Evolutionary conservation across 306 rosid species (phyloP).

Genomic region (Herpetospermum pedunculosum): DNA sequence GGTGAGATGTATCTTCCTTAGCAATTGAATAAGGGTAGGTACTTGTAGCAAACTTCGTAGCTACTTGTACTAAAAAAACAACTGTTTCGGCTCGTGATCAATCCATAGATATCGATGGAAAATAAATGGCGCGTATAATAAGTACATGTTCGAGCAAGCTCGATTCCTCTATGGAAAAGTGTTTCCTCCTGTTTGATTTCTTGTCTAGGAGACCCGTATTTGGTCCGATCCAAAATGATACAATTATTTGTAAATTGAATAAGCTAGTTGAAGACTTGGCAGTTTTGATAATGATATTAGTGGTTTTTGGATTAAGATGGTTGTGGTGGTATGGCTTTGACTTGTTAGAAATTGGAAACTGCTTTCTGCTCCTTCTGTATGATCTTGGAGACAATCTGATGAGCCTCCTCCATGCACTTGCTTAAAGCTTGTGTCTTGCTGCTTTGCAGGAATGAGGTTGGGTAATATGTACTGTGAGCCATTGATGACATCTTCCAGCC

Average conservation of each 20-base stretch:
- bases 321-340: not conserved
- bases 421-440: constrained; percentile 3
- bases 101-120: too few relatives aligned
- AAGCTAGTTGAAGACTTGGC: not conserved
- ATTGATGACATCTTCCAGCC: constrained; percentile 60
- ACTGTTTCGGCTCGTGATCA: too few relatives aligned
- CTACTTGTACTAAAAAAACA: too few relatives aligned
- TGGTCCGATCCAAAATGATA: not conserved
- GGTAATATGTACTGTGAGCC: constrained; percentile 79
- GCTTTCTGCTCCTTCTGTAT: not conserved
- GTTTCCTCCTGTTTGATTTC: too few relatives aligned
- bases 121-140: too few relatives aligned
- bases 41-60: too few relatives aligned
- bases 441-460: constrained; percentile 56
- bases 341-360: not conserved
- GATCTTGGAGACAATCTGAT: constrained; percentile 5
- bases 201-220: too few relatives aligned
- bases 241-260: not conserved
- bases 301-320: not conserved
- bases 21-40: not conserved
- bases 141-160: too few relatives aligned
- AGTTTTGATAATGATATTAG: not conserved
- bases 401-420: constrained; percentile 2
- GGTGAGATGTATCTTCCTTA: not conserved
- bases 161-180: too few relatives aligned